Conservation (phyloP, 495 filamentous ascomycete genomes). For the Cercophora scortea region DNA sequence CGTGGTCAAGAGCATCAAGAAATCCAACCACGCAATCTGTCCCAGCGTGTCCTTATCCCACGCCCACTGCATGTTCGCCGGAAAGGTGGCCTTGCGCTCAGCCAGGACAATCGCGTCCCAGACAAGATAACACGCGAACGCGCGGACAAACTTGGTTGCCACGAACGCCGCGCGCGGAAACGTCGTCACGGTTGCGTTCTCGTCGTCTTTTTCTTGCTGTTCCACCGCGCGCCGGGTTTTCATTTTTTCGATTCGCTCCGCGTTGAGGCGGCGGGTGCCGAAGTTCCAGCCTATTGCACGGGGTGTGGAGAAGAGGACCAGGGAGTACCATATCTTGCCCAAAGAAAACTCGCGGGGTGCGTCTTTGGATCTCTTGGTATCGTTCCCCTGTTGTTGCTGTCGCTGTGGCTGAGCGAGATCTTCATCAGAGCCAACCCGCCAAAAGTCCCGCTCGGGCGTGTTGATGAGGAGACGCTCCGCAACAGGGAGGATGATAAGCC, state of each 20-base stretch:
- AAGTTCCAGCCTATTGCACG: slow-evolving; percentile 15
- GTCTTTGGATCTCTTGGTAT: too few relatives aligned
- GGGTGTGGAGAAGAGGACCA: slow-evolving; percentile 5
- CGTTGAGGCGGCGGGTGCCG: slow-evolving; percentile 2
- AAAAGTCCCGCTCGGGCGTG: slow-evolving; percentile 10
- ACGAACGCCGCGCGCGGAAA: neutral
- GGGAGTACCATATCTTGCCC: slow-evolving; percentile 5
- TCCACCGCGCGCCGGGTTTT: neutral
- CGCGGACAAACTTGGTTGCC: neutral
- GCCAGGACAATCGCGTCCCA: slow-evolving; percentile 7
- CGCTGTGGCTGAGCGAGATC: neutral
- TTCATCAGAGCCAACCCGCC: neutral
- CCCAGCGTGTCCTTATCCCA: neutral
- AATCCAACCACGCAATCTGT: slow-evolving; percentile 1
- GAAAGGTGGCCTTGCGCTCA: neutral
- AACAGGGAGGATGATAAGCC: slow-evolving; percentile 10
- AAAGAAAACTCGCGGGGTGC: slow-evolving; percentile 1
- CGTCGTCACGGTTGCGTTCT: neutral
- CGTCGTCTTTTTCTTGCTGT: neutral
- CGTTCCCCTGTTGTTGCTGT: neutral
- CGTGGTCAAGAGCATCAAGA: slow-evolving; percentile 3
- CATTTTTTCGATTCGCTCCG: neutral
- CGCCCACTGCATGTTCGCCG: neutral
- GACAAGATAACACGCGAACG: slow-evolving; percentile 4
- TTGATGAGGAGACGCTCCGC: slow-evolving; percentile 4